phyloP scores from a whole-genome alignment of 2,329 filamentous ascomycete genomes.

The Catunica adiposa region DNA sequence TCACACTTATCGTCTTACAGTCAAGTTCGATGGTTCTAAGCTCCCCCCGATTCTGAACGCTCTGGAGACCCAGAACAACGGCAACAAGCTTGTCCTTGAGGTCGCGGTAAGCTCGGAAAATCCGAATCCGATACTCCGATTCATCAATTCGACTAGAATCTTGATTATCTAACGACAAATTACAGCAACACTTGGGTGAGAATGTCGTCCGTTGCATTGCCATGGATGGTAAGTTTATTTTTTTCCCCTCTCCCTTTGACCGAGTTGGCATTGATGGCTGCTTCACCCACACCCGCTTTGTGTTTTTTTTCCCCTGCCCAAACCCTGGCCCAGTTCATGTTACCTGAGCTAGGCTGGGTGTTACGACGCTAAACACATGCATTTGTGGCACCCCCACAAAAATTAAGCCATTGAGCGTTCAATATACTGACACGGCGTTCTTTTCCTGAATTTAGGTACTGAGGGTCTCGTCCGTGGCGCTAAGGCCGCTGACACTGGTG shows the following conservation, averaged over 20 bases:
- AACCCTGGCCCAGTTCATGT: background rate
- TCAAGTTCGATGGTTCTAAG: slow-evolving; percentile 91
- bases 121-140: slow-evolving; percentile 11
- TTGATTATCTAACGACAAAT: slow-evolving; percentile 18
- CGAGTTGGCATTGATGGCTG: background rate
- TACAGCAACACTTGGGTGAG: slow-evolving; percentile 96
- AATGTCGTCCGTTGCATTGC: slow-evolving; percentile 99
- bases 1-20: slow-evolving; percentile 30
- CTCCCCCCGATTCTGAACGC: slow-evolving; percentile 97
- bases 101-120: slow-evolving; percentile 54
- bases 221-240: slow-evolving; percentile 73
- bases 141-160: slow-evolving; percentile 13
- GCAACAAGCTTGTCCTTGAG: slow-evolving; percentile 88
- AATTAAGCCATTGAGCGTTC: background rate
- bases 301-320: background rate
- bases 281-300: background rate
- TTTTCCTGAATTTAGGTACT: slow-evolving; percentile 69
- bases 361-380: background rate
- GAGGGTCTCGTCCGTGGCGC: slow-evolving; percentile 96
- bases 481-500: slow-evolving; percentile 72
- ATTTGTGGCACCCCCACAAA: background rate
- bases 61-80: slow-evolving; percentile 77
- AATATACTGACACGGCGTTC: slow-evolving; percentile 3
- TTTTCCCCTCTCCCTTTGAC: background rate
- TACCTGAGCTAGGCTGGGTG: background rate